Percentiles rank a stretch among this genome's conserved stretches.
Evolutionary conservation across 306 rosid species (phyloP).

Genomic region (Quercus glauca): DNA sequence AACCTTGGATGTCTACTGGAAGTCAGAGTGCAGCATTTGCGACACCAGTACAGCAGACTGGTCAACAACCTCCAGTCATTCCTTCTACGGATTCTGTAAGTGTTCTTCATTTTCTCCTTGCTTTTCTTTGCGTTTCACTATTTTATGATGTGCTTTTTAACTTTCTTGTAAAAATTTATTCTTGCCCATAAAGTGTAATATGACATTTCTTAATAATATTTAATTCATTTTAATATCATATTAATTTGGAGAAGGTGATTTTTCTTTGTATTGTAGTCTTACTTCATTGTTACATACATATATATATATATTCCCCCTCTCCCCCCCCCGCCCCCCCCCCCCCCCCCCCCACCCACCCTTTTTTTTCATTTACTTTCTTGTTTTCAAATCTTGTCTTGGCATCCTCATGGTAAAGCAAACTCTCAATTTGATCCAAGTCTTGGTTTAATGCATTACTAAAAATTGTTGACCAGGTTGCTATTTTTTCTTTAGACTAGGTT

Average conservation of each 20-base stretch:
- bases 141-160: conserved; percentile 16
- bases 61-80: conserved; percentile 56
- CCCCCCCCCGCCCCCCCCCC: too few species aligned
- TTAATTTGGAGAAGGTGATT: background rate
- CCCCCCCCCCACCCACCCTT: too few species aligned
- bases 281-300: background rate
- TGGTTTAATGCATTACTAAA: too few species aligned
- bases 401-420: conserved; percentile 9
- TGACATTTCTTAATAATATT: background rate
- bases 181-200: background rate
- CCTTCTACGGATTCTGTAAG: conserved; percentile 54
- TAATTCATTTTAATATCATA: background rate
- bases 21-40: conserved; percentile 51
- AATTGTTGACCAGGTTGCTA: too few species aligned
- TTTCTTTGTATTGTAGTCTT: background rate
- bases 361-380: conserved; percentile 1
- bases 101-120: background rate
- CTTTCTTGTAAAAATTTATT: background rate
- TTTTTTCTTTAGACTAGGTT: too few species aligned
- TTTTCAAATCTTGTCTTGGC: background rate
- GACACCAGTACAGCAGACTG: conserved; percentile 56
- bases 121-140: background rate
- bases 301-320: rapidly evolving
- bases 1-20: conserved; percentile 75
- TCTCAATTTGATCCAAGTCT: conserved; percentile 2